Evolutionary conservation across 2,329 filamentous ascomycete species (phyloP), one percentile per base, ranked within the genome.

Genomic region (Rutstroemia sp.): DNA sequence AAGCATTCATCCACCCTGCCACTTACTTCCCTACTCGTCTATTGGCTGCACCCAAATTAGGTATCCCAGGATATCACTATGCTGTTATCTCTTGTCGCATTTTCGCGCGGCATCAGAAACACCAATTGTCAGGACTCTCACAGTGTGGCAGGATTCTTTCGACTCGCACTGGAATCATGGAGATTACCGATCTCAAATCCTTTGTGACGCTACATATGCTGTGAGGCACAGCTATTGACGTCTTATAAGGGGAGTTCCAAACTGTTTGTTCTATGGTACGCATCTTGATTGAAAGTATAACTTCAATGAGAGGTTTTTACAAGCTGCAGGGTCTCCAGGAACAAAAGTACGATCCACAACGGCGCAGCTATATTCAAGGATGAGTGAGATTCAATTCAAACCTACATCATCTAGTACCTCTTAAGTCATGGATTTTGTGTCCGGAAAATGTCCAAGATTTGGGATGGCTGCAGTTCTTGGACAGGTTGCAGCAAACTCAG

Each of bases 271-370:
- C 18, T 19, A 45, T 45, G 42, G 19, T 30, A 41, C 12, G 38
- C 38, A 42, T 42, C 18, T 19, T 42, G 39, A 42, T 34, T 34
- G 30, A 34, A 34, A 9, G 30, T 12, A 34, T 34, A 34, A 9
- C 30, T 42, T 42, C 19, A 41, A 10, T n/a, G 18, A 41, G 39
- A 46, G 14, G 19, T 50, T 14, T 25, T 19, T 44, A 19, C 14
- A 44, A 8, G 38, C 53, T 55, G 53, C 53, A 55, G 53, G 46
- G 47, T 50, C 46, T 51, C 9, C 52, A 55, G 53, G 53, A 50
- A 55, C 53, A 49, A 54, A 42, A 19, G 42, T 19, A 51, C 19
- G 27, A 37, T 46, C 27, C 34, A 50, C 37, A 41, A 41, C 37
- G 38, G 19, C 37, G 5, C 34, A 19, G 42, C 12, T 46, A 42